Evolutionary conservation across 176 grass and related monocot genomes (phyloP).

Genomic region (Sorghum bicolor): DNA sequence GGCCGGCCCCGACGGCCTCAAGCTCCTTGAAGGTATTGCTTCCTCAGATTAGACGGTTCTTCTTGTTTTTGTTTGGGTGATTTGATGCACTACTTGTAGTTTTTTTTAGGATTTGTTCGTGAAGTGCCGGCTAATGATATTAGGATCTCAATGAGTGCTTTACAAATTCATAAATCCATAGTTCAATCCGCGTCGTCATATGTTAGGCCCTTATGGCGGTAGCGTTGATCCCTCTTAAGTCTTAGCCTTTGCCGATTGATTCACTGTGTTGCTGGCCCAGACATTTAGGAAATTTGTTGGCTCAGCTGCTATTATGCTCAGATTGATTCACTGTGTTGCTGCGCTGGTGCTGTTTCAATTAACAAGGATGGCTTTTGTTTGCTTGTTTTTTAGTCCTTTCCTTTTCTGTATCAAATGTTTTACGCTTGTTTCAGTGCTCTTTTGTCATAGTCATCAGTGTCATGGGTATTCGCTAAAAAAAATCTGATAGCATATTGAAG

Average conservation of each 20-base stretch:
- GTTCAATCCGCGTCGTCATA: background rate
- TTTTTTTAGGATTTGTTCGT: background rate
- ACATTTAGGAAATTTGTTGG: background rate
- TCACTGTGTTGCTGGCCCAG: background rate
- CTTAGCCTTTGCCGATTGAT: background rate
- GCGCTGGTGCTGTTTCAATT: background rate
- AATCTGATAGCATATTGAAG: background rate
- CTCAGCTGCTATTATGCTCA: background rate
- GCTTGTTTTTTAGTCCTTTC: background rate
- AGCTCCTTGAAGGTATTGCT: slow-evolving; percentile 50
- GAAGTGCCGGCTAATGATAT: background rate
- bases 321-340: background rate
- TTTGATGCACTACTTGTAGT: background rate
- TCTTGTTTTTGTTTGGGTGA: background rate
- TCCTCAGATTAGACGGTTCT: background rate
- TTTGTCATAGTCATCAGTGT: background rate
- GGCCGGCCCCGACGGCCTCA: slow-evolving; percentile 41
- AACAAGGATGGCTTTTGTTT: background rate
- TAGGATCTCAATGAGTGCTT: background rate
- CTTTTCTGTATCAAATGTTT: background rate
- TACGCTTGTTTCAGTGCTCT: background rate
- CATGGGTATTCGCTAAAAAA: background rate
- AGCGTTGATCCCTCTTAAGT: background rate
- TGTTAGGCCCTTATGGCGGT: too few relatives aligned
- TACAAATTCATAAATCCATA: background rate